Evolutionary conservation across 73 alveolate species (phyloP).

Genomic region (Loxodes magnus): DNA sequence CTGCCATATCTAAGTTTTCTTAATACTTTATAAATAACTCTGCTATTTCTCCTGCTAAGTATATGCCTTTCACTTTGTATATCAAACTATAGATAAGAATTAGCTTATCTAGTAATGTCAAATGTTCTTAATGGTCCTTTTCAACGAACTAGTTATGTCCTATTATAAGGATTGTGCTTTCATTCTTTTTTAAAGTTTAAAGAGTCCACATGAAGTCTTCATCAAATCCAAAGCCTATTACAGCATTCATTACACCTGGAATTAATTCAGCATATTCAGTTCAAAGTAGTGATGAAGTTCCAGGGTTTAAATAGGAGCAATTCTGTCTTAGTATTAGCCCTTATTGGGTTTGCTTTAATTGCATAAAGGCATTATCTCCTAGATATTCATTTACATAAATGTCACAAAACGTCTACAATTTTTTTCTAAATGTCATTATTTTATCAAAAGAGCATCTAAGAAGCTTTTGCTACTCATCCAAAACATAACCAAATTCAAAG

Average conservation of each 20-base stretch:
- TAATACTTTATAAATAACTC: too few relatives aligned
- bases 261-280: too few relatives aligned
- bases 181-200: not conserved
- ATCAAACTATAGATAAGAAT: too few relatives aligned
- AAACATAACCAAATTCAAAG: slow-evolving; percentile 44
- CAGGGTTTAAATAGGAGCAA: slow-evolving; percentile 4
- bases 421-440: not conserved
- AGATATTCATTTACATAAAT: not conserved
- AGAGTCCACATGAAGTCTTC: slow-evolving; percentile 1
- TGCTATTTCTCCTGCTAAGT: too few relatives aligned
- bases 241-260: not conserved
- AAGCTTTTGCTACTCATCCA: not conserved
- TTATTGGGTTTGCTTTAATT: too few relatives aligned
- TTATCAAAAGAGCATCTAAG: not conserved
- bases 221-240: not conserved
- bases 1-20: too few relatives aligned
- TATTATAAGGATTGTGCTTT: slow-evolving; percentile 8
- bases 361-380: not conserved
- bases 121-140: too few relatives aligned
- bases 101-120: too few relatives aligned
- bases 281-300: slow-evolving; percentile 1
- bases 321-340: not conserved
- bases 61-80: too few relatives aligned
- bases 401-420: slow-evolving; percentile 2
- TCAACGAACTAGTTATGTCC: too few relatives aligned